phyloP scores from a whole-genome alignment of 2,329 filamentous ascomycete species.

The Monilinia aucupariae region DNA sequence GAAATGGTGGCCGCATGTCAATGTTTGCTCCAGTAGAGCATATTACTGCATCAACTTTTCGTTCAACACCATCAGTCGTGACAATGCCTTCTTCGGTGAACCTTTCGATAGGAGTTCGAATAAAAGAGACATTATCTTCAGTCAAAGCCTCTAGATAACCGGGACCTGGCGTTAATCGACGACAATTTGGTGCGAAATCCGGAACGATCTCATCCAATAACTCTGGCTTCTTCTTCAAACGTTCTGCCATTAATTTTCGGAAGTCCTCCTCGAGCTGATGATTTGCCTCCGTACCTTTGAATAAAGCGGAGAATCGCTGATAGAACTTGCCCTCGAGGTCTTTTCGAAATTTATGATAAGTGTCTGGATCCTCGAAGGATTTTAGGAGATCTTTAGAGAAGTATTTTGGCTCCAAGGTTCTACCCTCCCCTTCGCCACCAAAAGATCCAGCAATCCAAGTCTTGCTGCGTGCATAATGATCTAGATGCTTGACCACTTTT shows the following conservation, averaged over 20 bases:
- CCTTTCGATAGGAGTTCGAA: slow-evolving; percentile 49
- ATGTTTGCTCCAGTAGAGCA: slow-evolving; percentile 64
- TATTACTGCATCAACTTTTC: slow-evolving; percentile 59
- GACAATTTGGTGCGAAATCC: slow-evolving; percentile 42
- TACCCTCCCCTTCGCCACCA: slow-evolving; percentile 37
- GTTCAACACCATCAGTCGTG: slow-evolving; percentile 50
- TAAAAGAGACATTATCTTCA: slow-evolving; percentile 57
- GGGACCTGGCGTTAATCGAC: slow-evolving; percentile 42
- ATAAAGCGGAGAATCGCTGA: slow-evolving; percentile 49
- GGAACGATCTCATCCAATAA: slow-evolving; percentile 35
- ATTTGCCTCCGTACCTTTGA: slow-evolving; percentile 43
- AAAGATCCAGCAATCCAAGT: slow-evolving; percentile 54
- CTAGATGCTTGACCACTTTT: slow-evolving; percentile 16
- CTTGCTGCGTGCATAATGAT: slow-evolving; percentile 41
- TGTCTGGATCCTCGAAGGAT: slow-evolving; percentile 50
- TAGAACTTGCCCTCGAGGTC: slow-evolving; percentile 57
- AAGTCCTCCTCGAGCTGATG: slow-evolving; percentile 35
- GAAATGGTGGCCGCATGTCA: slow-evolving; percentile 54
- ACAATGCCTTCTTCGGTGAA: slow-evolving; percentile 57
- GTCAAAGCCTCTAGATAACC: slow-evolving; percentile 62
- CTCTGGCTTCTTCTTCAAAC: slow-evolving; percentile 40
- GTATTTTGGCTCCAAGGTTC: slow-evolving; percentile 45
- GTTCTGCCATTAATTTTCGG: slow-evolving; percentile 38
- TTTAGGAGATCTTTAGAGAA: slow-evolving; percentile 49
- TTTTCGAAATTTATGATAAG: slow-evolving; percentile 56